Conservation (phyloP, 2,329 filamentous ascomycete genomes). For the Xylariales sp. region DNA sequence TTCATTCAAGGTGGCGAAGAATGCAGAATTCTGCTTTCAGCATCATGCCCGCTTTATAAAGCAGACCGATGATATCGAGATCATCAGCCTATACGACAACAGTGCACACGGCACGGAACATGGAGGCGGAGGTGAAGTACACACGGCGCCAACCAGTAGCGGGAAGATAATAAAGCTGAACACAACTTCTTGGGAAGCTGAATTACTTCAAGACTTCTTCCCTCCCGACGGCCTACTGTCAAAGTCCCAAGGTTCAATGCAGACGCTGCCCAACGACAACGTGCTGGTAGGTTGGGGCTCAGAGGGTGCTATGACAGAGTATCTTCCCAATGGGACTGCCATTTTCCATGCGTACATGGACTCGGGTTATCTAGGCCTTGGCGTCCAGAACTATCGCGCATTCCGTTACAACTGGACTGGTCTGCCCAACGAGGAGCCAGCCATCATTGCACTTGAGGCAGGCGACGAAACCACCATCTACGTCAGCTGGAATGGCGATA, state of each 20-base stretch:
- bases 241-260: slow-evolving; percentile 37
- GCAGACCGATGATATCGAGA: slow-evolving; percentile 37
- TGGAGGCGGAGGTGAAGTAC: slow-evolving; percentile 22
- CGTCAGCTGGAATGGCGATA: slow-evolving; percentile 52
- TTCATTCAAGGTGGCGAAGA: slow-evolving; percentile 30
- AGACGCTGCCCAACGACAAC: slow-evolving; percentile 35
- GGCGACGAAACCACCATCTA: slow-evolving; percentile 29
- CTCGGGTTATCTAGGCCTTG: slow-evolving; percentile 15
- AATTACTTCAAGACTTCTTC: slow-evolving; percentile 40
- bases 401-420: slow-evolving; percentile 35
- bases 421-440: slow-evolving; percentile 34
- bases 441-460: slow-evolving; percentile 21
- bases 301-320: slow-evolving; percentile 45
- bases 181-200: slow-evolving; percentile 40
- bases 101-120: slow-evolving; percentile 40
- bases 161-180: slow-evolving; percentile 44
- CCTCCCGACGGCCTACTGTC: slow-evolving; percentile 44
- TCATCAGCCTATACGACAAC: slow-evolving; percentile 52
- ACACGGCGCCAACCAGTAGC: slow-evolving; percentile 31
- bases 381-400: slow-evolving; percentile 21
- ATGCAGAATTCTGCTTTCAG: slow-evolving; percentile 43
- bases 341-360: slow-evolving; percentile 37
- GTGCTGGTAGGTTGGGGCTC: slow-evolving; percentile 45
- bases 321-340: slow-evolving; percentile 18
- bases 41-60: slow-evolving; percentile 45